Conservation (phyloP, 2,329 filamentous ascomycete genomes). For the Aureobasidium vineae region DNA sequence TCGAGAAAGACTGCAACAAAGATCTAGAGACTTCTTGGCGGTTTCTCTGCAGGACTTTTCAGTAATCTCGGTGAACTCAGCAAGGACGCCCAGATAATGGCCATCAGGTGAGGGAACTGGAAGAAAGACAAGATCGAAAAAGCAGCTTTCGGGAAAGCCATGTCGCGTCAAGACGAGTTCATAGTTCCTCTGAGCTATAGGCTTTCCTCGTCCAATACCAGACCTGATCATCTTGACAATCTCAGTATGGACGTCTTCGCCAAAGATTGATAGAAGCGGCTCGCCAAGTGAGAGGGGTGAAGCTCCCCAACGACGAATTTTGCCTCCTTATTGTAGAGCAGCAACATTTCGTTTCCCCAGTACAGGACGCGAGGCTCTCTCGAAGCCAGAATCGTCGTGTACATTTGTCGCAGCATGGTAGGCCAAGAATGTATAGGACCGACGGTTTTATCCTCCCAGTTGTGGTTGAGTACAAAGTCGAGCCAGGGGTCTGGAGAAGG, state of each 20-base stretch:
- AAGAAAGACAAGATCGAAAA: constrained; percentile 34
- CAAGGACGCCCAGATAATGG: constrained; percentile 16
- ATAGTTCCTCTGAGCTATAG: neutral
- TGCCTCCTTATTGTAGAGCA: constrained; percentile 12
- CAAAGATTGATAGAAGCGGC: constrained; percentile 28
- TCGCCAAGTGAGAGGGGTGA: constrained; percentile 1
- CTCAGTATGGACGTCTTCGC: neutral
- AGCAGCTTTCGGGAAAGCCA: constrained; percentile 36
- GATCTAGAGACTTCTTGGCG: neutral
- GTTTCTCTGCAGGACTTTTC: constrained; percentile 12
- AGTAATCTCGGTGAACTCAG: constrained; percentile 26
- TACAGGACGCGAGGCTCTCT: constrained; percentile 19
- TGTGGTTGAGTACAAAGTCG: neutral
- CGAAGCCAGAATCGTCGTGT: constrained; percentile 1
- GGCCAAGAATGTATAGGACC: constrained; percentile 1
- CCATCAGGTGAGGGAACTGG: constrained; percentile 32
- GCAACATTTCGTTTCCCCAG: constrained; percentile 3
- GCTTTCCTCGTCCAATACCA: neutral
- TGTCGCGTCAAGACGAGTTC: constrained; percentile 13
- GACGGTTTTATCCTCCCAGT: neutral
- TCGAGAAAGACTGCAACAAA: neutral
- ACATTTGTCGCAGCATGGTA: neutral
- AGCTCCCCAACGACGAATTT: neutral
- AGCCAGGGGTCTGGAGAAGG: neutral
- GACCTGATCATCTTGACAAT: constrained; percentile 19